A percentile compares a stretch with the other conserved stretches of the same genome.
Evolutionary conservation across 1,139 yeast species (phyloP).

Genomic region (Candida gigantensis): DNA sequence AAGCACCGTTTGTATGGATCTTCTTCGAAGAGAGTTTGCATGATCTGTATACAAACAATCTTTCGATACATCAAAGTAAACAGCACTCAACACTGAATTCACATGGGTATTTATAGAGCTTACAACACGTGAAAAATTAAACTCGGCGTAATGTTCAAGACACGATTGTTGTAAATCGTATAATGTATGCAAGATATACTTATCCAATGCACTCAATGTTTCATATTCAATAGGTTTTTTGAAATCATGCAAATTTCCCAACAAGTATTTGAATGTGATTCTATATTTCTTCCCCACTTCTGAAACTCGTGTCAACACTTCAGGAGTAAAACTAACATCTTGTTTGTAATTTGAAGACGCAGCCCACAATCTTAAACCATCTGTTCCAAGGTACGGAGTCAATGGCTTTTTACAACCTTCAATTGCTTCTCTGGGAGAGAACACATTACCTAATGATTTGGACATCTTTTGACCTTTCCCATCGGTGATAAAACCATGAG

Average conservation of each 20-base stretch:
- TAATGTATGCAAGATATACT: constrained; percentile 59
- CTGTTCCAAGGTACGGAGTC: constrained; percentile 79
- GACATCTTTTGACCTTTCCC: constrained; percentile 90
- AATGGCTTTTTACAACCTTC: constrained; percentile 59
- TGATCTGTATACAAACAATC: constrained; percentile 81
- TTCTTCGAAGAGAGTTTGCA: constrained; percentile 49
- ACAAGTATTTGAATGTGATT: constrained; percentile 73
- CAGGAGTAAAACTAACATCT: constrained; percentile 77
- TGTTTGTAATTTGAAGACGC: constrained; percentile 85
- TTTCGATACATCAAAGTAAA: constrained; percentile 84
- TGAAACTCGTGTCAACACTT: constrained; percentile 70
- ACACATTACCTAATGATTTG: constrained; percentile 83
- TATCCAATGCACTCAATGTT: constrained; percentile 59
- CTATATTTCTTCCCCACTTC: constrained; percentile 81
- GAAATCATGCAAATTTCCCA: constrained; percentile 68
- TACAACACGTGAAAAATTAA: constrained; percentile 67
- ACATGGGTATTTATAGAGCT: constrained; percentile 69
- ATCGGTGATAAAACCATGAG: constrained; percentile 93
- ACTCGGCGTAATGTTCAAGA: constrained; percentile 49
- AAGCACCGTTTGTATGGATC: constrained; percentile 72
- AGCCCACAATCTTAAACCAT: constrained; percentile 88
- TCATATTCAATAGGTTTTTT: constrained; percentile 28
- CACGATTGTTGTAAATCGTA: constrained; percentile 46
- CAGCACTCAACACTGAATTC: constrained; percentile 74
- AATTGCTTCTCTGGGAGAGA: constrained; percentile 67